These are phyloP conservation scores for Hypomontagnella submonticulosa DNA, from an alignment of 495 filamentous ascomycete genomes.

Conservation along the genomic window DNA sequence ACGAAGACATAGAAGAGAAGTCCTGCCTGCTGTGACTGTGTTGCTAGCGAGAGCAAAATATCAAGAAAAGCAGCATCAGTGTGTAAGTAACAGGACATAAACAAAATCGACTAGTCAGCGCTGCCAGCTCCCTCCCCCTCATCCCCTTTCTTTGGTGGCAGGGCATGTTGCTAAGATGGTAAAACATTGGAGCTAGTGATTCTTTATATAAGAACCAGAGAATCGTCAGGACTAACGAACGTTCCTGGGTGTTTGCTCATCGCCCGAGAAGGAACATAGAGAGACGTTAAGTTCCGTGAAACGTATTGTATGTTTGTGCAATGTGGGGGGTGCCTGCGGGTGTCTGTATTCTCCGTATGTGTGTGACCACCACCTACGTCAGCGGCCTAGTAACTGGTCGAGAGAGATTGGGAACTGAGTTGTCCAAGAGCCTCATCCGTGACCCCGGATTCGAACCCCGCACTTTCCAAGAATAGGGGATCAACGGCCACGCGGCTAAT, in stretches of 20 bases:
- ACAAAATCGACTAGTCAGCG: not conserved
- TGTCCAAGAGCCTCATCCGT: constrained; percentile 44
- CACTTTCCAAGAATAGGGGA: constrained; percentile 37
- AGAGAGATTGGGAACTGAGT: constrained; percentile 22
- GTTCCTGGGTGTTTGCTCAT: constrained; percentile 25
- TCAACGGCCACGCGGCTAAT: constrained; percentile 44
- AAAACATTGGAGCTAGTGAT: constrained; percentile 19
- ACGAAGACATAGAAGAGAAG: constrained; percentile 27
- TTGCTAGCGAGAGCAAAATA: constrained; percentile 8
- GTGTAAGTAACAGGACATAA: constrained; percentile 9
- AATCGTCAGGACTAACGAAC: constrained; percentile 32
- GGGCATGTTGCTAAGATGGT: constrained; percentile 17
- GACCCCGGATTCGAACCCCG: constrained; percentile 43
- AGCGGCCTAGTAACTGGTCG: constrained; percentile 6
- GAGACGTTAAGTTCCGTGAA: constrained; percentile 29
- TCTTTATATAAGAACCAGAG: constrained; percentile 9
- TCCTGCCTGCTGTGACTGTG: constrained; percentile 1
- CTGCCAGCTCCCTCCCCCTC: not conserved
- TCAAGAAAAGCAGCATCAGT: constrained; percentile 3
- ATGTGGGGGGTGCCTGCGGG: not conserved
- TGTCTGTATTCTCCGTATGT: constrained; percentile 3
- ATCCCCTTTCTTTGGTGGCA: constrained; percentile 2
- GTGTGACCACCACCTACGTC: constrained; percentile 20
- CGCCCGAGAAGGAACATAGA: constrained; percentile 27
- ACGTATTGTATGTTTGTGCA: constrained; percentile 26